These are phyloP conservation scores for Solanum dulcamara DNA, from an alignment of 257 asterid genomes.

Conservation along the genomic window DNA sequence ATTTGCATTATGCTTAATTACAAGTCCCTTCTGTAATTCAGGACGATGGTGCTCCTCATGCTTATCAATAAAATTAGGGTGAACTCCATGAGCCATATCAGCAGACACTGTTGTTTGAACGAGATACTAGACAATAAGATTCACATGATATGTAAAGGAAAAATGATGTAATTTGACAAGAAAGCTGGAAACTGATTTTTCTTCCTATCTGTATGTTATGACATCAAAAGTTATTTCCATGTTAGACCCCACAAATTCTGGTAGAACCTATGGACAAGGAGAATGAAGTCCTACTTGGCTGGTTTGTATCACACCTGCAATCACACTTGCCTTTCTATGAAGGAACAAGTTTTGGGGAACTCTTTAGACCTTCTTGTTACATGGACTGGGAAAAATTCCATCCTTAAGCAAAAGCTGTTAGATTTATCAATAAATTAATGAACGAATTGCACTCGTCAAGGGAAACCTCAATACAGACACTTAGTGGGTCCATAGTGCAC, in stretches of 20 bases:
- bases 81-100: slow-evolving; percentile 99
- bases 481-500: background rate
- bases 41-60: slow-evolving; percentile 96
- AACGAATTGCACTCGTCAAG: background rate
- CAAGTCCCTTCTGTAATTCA: slow-evolving; percentile 86
- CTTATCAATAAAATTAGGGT: slow-evolving; percentile 78
- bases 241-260: background rate
- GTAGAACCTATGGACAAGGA: background rate
- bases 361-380: background rate
- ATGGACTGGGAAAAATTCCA: background rate
- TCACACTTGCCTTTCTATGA: background rate
- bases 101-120: slow-evolving; percentile 67
- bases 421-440: background rate
- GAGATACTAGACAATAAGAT: background rate
- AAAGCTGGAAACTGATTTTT: background rate
- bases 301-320: background rate
- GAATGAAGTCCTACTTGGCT: background rate
- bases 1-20: slow-evolving; percentile 94
- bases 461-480: background rate
- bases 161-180: background rate
- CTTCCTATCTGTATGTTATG: background rate
- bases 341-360: background rate
- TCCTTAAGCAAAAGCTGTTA: background rate
- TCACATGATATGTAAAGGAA: background rate
- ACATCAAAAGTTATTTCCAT: background rate